A percentile compares a stretch with the other conserved stretches of the same genome.
phyloP scores from a whole-genome alignment of 2,329 filamentous ascomycete genomes.

The Peltaster fructicola region DNA sequence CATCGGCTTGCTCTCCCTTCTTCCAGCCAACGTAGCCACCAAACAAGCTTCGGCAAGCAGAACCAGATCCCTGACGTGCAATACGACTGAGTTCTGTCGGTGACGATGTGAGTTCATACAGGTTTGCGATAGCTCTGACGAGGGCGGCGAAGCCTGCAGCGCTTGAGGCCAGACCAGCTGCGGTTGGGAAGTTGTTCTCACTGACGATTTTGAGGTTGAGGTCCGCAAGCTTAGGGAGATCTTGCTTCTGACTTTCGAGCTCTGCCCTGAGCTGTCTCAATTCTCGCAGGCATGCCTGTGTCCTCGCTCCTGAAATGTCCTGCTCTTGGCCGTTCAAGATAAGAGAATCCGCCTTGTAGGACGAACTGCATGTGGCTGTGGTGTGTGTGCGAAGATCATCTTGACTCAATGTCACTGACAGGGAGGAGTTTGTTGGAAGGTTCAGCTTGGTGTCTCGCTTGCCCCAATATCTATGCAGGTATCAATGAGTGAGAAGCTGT shows the following conservation, averaged over 20 bases:
- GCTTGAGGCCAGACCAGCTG: slow-evolving; percentile 59
- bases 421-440: slow-evolving; percentile 91
- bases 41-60: slow-evolving; percentile 81
- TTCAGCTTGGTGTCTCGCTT: slow-evolving; percentile 90
- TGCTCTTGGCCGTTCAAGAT: slow-evolving; percentile 69
- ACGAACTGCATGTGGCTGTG: slow-evolving; percentile 72
- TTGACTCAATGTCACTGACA: slow-evolving; percentile 92
- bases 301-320: slow-evolving; percentile 73
- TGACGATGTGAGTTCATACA: slow-evolving; percentile 70
- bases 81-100: slow-evolving; percentile 75
- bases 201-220: slow-evolving; percentile 73
- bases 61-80: slow-evolving; percentile 84
- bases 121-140: slow-evolving; percentile 72
- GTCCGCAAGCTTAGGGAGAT: slow-evolving; percentile 64
- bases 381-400: slow-evolving; percentile 87
- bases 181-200: slow-evolving; percentile 98
- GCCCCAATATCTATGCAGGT: slow-evolving; percentile 59
- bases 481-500: slow-evolving; percentile 5
- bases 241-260: slow-evolving; percentile 53
- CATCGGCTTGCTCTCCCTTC: slow-evolving; percentile 57
- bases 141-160: slow-evolving; percentile 51
- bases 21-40: slow-evolving; percentile 95
- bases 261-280: slow-evolving; percentile 59
- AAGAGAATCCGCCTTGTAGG: slow-evolving; percentile 53
- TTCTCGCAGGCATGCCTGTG: slow-evolving; percentile 84